A percentile compares a stretch with the other conserved stretches of the same genome.
phyloP scores from a whole-genome alignment of 2,329 filamentous ascomycete species.

The Acephala macrosclerotiorum region DNA sequence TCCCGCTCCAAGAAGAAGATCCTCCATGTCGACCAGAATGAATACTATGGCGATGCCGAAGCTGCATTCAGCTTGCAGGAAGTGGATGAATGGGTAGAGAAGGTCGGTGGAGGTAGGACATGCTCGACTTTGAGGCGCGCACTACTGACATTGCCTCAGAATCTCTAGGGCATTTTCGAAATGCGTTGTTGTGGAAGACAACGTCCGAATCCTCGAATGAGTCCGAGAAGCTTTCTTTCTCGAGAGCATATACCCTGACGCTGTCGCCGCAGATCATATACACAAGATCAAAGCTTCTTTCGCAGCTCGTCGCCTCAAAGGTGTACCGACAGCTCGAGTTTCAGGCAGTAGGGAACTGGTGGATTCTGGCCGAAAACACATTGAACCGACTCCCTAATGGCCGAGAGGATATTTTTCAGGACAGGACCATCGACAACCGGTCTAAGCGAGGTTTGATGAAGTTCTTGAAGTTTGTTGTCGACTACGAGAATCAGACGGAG shows the following conservation, averaged over 20 bases:
- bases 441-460: slow-evolving; percentile 91
- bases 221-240: slow-evolving; percentile 59
- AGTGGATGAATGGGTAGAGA: slow-evolving; percentile 74
- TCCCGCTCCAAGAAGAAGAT: slow-evolving; percentile 92
- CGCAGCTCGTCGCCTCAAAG: slow-evolving; percentile 85
- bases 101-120: slow-evolving; percentile 45
- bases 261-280: slow-evolving; percentile 89
- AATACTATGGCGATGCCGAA: slow-evolving; percentile 87
- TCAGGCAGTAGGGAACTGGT: slow-evolving; percentile 91
- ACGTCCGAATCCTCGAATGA: slow-evolving; percentile 41
- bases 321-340: slow-evolving; percentile 93
- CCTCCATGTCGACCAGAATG: slow-evolving; percentile 86
- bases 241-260: slow-evolving; percentile 82
- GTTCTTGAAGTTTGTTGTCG: slow-evolving; percentile 86
- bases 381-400: slow-evolving; percentile 83
- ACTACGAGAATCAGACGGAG: slow-evolving; percentile 68
- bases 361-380: slow-evolving; percentile 62
- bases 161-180: slow-evolving; percentile 36
- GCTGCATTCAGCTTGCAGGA: slow-evolving; percentile 87
- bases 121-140: not conserved
- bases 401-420: slow-evolving; percentile 89
- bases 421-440: slow-evolving; percentile 76
- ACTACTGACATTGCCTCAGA: slow-evolving; percentile 23
- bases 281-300: slow-evolving; percentile 78
- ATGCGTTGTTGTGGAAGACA: slow-evolving; percentile 40